Conservation (phyloP, 768 basidiomycete species). For the Leucosporidium creatinivorum region DNA sequence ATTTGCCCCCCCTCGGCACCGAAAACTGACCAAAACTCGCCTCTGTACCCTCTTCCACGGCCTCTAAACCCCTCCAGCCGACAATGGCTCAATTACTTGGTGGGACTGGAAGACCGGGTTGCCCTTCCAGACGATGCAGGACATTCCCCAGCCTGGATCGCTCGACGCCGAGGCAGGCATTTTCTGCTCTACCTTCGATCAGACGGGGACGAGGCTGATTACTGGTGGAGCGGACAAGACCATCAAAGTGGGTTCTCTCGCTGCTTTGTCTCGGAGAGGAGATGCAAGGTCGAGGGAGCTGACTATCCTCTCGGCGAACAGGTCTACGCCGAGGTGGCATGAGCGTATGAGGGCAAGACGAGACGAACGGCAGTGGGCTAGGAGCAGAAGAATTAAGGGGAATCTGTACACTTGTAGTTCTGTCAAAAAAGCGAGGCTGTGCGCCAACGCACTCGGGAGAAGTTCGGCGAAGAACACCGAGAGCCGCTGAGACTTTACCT, state of each 20-base stretch:
- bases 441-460: too few relatives aligned
- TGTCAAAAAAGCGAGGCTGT: too few relatives aligned
- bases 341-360: too few relatives aligned
- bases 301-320: too few relatives aligned
- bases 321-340: too few relatives aligned
- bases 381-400: too few relatives aligned
- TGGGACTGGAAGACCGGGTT: constrained; percentile 95
- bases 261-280: too few relatives aligned
- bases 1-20: constrained; percentile 1
- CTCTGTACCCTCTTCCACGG: not conserved
- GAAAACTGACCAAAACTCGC: not conserved
- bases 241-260: constrained; percentile 61
- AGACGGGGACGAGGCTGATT: constrained; percentile 85
- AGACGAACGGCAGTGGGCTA: too few relatives aligned
- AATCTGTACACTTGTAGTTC: too few relatives aligned
- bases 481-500: too few relatives aligned
- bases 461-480: too few relatives aligned
- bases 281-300: too few relatives aligned
- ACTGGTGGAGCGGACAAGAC: constrained; percentile 93
- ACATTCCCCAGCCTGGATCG: constrained; percentile 93
- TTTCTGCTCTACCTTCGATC: constrained; percentile 94
- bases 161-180: constrained; percentile 94
- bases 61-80: constrained; percentile 59
- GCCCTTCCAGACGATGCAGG: constrained; percentile 88
- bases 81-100: constrained; percentile 81